Evolutionary conservation across 148 eudicot genomes (phyloP), one percentile per base, ranked within the genome.

Genomic region (Amaranthus cruentus): DNA sequence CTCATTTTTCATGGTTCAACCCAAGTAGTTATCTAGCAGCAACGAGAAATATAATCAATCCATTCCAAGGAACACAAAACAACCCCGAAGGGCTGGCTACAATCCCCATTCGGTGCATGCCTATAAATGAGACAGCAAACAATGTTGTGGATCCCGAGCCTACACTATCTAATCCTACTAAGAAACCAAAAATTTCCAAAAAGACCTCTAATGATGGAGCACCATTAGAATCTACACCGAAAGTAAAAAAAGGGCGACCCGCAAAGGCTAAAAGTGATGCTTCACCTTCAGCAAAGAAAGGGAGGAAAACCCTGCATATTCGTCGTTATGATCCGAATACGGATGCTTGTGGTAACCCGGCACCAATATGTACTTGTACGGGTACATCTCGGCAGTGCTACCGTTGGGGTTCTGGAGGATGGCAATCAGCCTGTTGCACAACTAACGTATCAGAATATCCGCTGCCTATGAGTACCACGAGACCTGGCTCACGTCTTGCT

Each of bases 391-490:
- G 89, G 60, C 85, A 76, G 78, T 89, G 94, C 68, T 81, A 89
- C 57, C 75, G 83, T 48, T 79, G 86, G 81, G 94, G 88, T 47
- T 58, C 83, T 53, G 91, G 88, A 71, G 89, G 94, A 7, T 89
- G 94, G 91, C 91, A 89, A 52, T 89, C 94, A 2, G 75, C 88
- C 1, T 87, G 94, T 55, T 89, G 94, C 82, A 89, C 85, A 11
- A 84, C 56, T 42, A 79, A 78, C 61, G 51, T 87, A 78, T 89
- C 94, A 2, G 84, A 82, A 78, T 87, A 82, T 75, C 94, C 94
- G 6, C 86, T 89, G 57, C 94, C 94, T 9, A 81, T 81, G 84
- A 82, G 83, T 55, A 49, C 73, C 43, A 79, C 81, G 6, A 87
- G 82, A 77, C 90, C 93, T 38, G 87, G 88, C 63, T 75, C 81